Percentiles rank a stretch among this genome's conserved stretches.
These are phyloP conservation scores for Aspergillus clavatus DNA, from an alignment of 2,329 filamentous ascomycete species.

Conservation along the genomic window DNA sequence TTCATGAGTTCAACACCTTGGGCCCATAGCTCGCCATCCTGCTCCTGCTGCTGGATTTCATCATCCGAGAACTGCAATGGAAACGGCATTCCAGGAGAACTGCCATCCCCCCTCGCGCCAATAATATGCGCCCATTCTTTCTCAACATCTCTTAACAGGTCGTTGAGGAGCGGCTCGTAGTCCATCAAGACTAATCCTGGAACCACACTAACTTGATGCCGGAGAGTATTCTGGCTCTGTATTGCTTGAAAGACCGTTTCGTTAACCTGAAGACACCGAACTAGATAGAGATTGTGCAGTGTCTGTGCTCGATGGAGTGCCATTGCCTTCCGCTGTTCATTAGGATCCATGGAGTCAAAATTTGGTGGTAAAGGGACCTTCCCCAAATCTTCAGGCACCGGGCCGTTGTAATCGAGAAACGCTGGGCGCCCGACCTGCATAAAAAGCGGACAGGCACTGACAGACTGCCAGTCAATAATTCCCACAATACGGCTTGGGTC, in stretches of 20 bases:
- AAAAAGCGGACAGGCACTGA: slow-evolving; percentile 16
- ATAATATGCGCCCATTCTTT: slow-evolving; percentile 17
- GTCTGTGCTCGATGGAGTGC: slow-evolving; percentile 18
- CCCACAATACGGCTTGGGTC: slow-evolving; percentile 16
- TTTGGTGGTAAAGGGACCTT: slow-evolving; percentile 14
- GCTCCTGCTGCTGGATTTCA: slow-evolving; percentile 16
- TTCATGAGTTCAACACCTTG: slow-evolving; percentile 22
- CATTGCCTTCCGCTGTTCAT: slow-evolving; percentile 20
- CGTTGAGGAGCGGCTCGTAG: slow-evolving; percentile 19
- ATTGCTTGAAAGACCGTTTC: slow-evolving; percentile 15
- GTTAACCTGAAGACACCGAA: slow-evolving; percentile 14
- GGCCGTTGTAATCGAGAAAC: slow-evolving; percentile 22
- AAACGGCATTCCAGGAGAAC: slow-evolving; percentile 8
- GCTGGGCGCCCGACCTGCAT: slow-evolving; percentile 16
- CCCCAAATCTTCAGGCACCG: slow-evolving; percentile 13
- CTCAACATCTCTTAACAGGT: slow-evolving; percentile 16
- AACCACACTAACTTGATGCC: slow-evolving; percentile 19
- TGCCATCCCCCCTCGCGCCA: slow-evolving; percentile 6
- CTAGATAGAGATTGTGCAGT: slow-evolving; percentile 22
- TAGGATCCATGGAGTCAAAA: slow-evolving; percentile 15
- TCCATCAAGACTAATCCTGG: slow-evolving; percentile 19
- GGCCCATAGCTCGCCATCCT: slow-evolving; percentile 21
- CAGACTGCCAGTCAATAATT: slow-evolving; percentile 25
- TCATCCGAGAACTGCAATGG: slow-evolving; percentile 17
- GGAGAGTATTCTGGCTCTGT: slow-evolving; percentile 17